These are phyloP conservation scores for Penicillium egyptiacum DNA, from an alignment of 495 filamentous ascomycete genomes.

Conservation along the genomic window DNA sequence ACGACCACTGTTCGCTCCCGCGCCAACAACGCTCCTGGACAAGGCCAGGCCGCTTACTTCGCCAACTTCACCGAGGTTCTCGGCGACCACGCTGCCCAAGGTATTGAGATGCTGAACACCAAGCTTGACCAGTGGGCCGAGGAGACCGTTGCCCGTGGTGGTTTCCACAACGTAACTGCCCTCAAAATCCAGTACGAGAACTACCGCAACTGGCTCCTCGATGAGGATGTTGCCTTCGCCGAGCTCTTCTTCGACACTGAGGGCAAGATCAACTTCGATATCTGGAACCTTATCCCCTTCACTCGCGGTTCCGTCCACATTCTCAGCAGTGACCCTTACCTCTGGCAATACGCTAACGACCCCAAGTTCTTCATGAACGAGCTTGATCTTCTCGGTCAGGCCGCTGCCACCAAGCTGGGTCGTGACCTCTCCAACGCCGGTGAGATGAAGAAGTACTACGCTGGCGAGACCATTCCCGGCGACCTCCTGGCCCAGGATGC, in stretches of 20 bases:
- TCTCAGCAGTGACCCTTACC: constrained; percentile 33
- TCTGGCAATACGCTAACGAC: constrained; percentile 48
- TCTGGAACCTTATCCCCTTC: constrained; percentile 47
- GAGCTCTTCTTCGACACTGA: constrained; percentile 35
- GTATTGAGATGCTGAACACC: constrained; percentile 20
- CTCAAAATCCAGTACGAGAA: constrained; percentile 28
- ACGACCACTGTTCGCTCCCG: constrained; percentile 24
- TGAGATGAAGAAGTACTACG: constrained; percentile 35
- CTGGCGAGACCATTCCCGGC: constrained; percentile 47
- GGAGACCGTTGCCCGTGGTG: constrained; percentile 28
- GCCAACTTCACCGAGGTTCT: constrained; percentile 31
- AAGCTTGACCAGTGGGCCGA: constrained; percentile 29
- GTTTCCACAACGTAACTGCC: constrained; percentile 30
- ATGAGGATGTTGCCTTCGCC: constrained; percentile 27
- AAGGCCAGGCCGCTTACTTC: constrained; percentile 33
- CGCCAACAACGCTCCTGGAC: constrained; percentile 12
- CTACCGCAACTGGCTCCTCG: constrained; percentile 32
- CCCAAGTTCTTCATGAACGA: constrained; percentile 51
- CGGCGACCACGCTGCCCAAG: constrained; percentile 20
- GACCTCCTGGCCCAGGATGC: constrained; percentile 25
- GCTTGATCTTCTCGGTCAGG: constrained; percentile 47
- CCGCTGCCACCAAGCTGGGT: constrained; percentile 50
- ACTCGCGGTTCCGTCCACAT: constrained; percentile 57
- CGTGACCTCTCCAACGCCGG: constrained; percentile 39
- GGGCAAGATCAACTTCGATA: constrained; percentile 37